Evolutionary conservation across 371 early-diverging fungal species (phyloP).

Genomic region (Rhizopus stolonifer): DNA sequence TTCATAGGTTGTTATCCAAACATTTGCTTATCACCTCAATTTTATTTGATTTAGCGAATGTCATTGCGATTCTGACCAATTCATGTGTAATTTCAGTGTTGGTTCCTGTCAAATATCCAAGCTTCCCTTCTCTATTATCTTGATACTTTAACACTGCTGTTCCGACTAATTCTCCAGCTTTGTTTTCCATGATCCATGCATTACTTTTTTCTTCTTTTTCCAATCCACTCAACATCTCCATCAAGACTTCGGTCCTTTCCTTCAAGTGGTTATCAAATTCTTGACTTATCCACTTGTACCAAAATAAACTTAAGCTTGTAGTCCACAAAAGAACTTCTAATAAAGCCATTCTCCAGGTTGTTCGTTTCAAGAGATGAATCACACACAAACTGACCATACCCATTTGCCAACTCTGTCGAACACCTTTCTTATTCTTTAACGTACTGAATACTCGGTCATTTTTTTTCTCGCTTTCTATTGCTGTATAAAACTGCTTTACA

Average conservation of each 20-base stretch:
- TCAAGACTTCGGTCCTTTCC: conserved; percentile 4
- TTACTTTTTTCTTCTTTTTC: conserved; percentile 25
- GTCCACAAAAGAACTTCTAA: conserved; percentile 33
- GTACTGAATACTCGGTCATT: conserved; percentile 7
- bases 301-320: conserved; percentile 30
- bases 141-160: conserved; percentile 28
- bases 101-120: conserved; percentile 35
- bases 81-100: conserved; percentile 26
- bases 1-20: too few relatives aligned
- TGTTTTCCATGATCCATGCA: conserved; percentile 37
- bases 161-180: conserved; percentile 22
- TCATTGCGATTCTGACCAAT: conserved; percentile 38
- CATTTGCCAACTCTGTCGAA: conserved; percentile 36
- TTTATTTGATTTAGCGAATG: conserved; percentile 39
- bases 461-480: conserved; percentile 7
- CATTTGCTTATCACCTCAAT: conserved; percentile 42
- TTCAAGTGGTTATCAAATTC: conserved; percentile 10
- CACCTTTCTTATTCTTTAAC: conserved; percentile 8
- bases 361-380: conserved; percentile 12
- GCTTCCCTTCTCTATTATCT: conserved; percentile 34
- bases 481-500: conserved; percentile 13
- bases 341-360: conserved; percentile 5
- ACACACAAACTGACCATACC: conserved; percentile 34
- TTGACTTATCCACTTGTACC: conserved; percentile 25
- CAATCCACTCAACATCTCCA: neutral